These are phyloP conservation scores for Hawksworthiomyces lignivorus DNA, from an alignment of 2,329 filamentous ascomycete species.

Conservation along the genomic window DNA sequence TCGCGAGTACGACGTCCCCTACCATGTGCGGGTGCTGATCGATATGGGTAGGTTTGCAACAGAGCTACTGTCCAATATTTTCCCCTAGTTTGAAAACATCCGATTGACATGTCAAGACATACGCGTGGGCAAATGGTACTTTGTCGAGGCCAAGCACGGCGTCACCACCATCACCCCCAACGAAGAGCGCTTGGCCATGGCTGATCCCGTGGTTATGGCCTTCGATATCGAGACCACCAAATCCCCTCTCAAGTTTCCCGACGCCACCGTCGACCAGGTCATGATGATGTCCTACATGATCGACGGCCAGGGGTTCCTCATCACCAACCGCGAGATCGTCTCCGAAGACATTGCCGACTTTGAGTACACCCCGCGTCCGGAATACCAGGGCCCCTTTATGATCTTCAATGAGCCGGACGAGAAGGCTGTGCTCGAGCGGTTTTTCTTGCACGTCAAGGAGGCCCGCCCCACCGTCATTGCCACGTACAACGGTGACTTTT, in stretches of 20 bases:
- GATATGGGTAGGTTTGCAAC: conserved; percentile 65
- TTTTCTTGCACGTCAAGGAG: conserved; percentile 94
- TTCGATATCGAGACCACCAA: conserved; percentile 99
- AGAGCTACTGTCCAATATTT: too few relatives aligned
- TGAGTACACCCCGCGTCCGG: conserved; percentile 94
- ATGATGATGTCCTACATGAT: conserved; percentile 99
- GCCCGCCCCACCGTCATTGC: conserved; percentile 92
- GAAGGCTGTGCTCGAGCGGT: conserved; percentile 77
- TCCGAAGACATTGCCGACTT: conserved; percentile 97
- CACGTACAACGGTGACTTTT: conserved; percentile 99
- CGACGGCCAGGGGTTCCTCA: conserved; percentile 93
- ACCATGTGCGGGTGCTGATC: conserved; percentile 98
- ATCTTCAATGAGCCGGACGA: conserved; percentile 98
- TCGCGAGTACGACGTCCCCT: conserved; percentile 97
- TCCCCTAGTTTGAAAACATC: neutral
- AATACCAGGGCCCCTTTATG: conserved; percentile 92
- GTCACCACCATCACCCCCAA: conserved; percentile 75
- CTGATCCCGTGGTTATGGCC: conserved; percentile 97
- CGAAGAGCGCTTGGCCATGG: conserved; percentile 78
- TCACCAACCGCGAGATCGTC: conserved; percentile 95
- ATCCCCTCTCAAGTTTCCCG: conserved; percentile 90
- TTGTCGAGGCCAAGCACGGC: conserved; percentile 88
- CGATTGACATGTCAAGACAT: too few relatives aligned
- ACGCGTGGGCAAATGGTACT: conserved; percentile 94
- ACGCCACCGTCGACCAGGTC: conserved; percentile 87